Evolutionary conservation across 805 yeast species (phyloP).

Genomic region (Zygoascus bituminiphila): DNA sequence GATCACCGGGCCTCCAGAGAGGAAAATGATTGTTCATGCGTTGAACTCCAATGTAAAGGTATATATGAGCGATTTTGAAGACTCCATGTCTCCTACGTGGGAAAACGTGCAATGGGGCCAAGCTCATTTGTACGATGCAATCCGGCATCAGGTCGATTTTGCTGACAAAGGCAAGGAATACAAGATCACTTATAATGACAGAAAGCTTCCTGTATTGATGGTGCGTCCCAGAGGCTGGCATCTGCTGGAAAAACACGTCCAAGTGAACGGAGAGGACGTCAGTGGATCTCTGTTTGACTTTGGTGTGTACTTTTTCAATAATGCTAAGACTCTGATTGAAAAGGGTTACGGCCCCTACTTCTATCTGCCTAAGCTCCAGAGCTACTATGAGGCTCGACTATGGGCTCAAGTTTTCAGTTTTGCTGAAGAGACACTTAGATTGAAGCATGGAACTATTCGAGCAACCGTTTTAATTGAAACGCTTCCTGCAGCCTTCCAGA

Average conservation of each 20-base stretch:
- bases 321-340: slow-evolving; percentile 45
- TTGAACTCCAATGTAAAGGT: slow-evolving; percentile 59
- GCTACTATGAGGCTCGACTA: slow-evolving; percentile 61
- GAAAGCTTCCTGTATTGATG: slow-evolving; percentile 39
- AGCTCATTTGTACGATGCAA: slow-evolving; percentile 58
- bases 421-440: slow-evolving; percentile 49
- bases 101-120: slow-evolving; percentile 56
- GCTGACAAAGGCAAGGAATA: slow-evolving; percentile 33
- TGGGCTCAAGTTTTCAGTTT: slow-evolving; percentile 62
- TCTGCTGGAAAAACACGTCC: slow-evolving; percentile 52
- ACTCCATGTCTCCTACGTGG: slow-evolving; percentile 65
- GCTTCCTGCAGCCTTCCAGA: slow-evolving; percentile 61
- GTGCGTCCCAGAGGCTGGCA: slow-evolving; percentile 64
- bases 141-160: slow-evolving; percentile 43
- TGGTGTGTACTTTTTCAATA: slow-evolving; percentile 59
- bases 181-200: slow-evolving; percentile 41
- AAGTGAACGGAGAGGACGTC: slow-evolving; percentile 56
- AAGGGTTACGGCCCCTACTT: slow-evolving; percentile 65
- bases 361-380: slow-evolving; percentile 66
- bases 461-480: slow-evolving; percentile 66
- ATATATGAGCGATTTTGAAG: slow-evolving; percentile 69
- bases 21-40: slow-evolving; percentile 67
- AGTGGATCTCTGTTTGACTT: slow-evolving; percentile 59
- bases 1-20: slow-evolving; percentile 66
- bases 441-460: slow-evolving; percentile 58